Evolutionary conservation across 1,139 yeast species (phyloP).

Genomic region (Candida sp.): DNA sequence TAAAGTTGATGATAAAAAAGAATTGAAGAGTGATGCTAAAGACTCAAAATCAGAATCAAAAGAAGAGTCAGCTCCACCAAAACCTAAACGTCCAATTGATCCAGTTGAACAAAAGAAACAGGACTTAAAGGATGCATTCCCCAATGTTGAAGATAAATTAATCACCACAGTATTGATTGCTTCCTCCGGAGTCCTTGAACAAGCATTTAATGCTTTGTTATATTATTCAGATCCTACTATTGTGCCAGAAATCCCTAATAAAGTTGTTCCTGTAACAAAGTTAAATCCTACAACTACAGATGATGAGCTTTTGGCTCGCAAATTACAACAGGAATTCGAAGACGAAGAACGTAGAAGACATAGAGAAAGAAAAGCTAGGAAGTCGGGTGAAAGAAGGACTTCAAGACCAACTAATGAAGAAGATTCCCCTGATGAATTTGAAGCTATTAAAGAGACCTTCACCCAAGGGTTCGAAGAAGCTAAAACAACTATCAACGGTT

Average conservation of each 20-base stretch:
- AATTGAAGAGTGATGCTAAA: too few species aligned
- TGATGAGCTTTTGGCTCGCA: conserved; percentile 83
- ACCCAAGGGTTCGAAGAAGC: conserved; percentile 85
- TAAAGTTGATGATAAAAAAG: too few species aligned
- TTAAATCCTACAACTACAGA: conserved; percentile 27
- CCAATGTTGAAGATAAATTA: conserved; percentile 64
- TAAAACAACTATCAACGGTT: conserved; percentile 68
- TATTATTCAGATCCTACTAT: conserved; percentile 76
- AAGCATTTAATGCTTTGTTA: conserved; percentile 85
- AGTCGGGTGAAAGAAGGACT: conserved; percentile 7
- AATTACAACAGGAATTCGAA: conserved; percentile 70
- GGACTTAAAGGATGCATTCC: conserved; percentile 78
- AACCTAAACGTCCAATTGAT: conserved; percentile 67
- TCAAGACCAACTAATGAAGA: conserved; percentile 20
- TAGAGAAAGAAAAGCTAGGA: conserved; percentile 12
- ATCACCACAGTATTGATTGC: conserved; percentile 84
- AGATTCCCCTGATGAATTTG: conserved; percentile 63
- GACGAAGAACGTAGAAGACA: conserved; percentile 36
- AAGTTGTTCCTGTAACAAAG: conserved; percentile 6
- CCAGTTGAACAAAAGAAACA: conserved; percentile 52
- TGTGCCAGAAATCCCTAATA: conserved; percentile 55
- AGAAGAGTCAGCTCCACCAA: conserved; percentile 53
- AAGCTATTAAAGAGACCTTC: conserved; percentile 67
- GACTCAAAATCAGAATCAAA: too few species aligned
- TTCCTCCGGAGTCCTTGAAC: conserved; percentile 73